A percentile compares a stretch with the other conserved stretches of the same genome.
Evolutionary conservation across 495 filamentous ascomycete genomes (phyloP).

Genomic region (Zalerion maritima): DNA sequence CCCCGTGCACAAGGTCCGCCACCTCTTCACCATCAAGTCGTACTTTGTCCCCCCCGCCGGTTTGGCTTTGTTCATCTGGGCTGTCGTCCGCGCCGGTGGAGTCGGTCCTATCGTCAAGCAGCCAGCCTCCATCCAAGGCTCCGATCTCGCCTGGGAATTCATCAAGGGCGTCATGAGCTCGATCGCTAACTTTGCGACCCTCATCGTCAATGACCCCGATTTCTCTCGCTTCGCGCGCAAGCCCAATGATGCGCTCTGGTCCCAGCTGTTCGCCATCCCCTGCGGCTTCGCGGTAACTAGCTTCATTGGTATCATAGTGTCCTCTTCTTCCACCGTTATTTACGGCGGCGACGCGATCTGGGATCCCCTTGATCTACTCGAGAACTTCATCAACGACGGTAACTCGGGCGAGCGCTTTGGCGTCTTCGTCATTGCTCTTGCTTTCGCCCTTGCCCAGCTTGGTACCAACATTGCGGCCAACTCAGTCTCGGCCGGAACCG

Average conservation of each 20-base stretch:
- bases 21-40: slow-evolving; percentile 86
- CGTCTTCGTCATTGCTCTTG: slow-evolving; percentile 72
- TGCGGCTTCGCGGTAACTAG: slow-evolving; percentile 76
- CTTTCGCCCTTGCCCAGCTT: slow-evolving; percentile 76
- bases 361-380: slow-evolving; percentile 71
- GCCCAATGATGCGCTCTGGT: slow-evolving; percentile 74
- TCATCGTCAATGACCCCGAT: slow-evolving; percentile 78
- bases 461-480: slow-evolving; percentile 94
- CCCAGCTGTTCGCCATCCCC: slow-evolving; percentile 78
- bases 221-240: slow-evolving; percentile 76
- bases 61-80: slow-evolving; percentile 83
- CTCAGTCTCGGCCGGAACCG: slow-evolving; percentile 76
- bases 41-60: slow-evolving; percentile 73
- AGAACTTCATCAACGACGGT: slow-evolving; percentile 57
- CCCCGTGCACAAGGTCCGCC: slow-evolving; percentile 59
- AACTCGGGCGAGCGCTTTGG: slow-evolving; percentile 67
- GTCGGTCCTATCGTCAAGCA: slow-evolving; percentile 77
- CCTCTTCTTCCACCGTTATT: slow-evolving; percentile 69
- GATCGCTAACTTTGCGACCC: slow-evolving; percentile 85
- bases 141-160: slow-evolving; percentile 63
- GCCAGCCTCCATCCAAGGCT: slow-evolving; percentile 46
- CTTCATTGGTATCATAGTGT: slow-evolving; percentile 88
- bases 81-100: slow-evolving; percentile 67
- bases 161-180: slow-evolving; percentile 75
- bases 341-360: slow-evolving; percentile 62